Conservation (phyloP, 352 stramenopile species). For the Phytophthora ramorum region DNA sequence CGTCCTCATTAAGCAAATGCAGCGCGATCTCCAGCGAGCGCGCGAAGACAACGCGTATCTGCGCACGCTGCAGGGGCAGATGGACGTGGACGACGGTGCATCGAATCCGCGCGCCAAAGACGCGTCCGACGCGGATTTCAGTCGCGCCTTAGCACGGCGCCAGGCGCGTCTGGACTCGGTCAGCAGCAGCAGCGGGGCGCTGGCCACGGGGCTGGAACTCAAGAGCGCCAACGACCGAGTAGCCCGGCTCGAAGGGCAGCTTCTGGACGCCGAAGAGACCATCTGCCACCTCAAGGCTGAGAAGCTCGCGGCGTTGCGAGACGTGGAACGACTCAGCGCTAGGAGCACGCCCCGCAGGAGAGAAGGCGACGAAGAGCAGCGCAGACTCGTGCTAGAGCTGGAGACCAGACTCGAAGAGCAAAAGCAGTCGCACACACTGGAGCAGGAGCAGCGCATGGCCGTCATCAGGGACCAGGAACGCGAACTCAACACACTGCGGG, state of each 20-base stretch:
- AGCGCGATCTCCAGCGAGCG: not conserved
- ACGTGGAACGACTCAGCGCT: slow-evolving; percentile 59
- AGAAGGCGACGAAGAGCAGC: slow-evolving; percentile 10
- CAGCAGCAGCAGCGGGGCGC: not conserved
- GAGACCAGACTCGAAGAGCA: slow-evolving; percentile 46
- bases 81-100: not conserved
- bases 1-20: slow-evolving; percentile 1
- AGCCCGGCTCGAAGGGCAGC: slow-evolving; percentile 49
- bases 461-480: slow-evolving; percentile 72
- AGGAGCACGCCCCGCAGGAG: not conserved
- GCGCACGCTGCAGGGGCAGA: slow-evolving; percentile 28
- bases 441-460: slow-evolving; percentile 61
- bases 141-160: slow-evolving; percentile 18
- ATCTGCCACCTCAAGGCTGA: slow-evolving; percentile 82
- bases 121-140: slow-evolving; percentile 16
- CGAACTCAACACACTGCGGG: slow-evolving; percentile 52
- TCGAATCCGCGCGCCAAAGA: slow-evolving; percentile 7
- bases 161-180: slow-evolving; percentile 29
- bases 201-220: slow-evolving; percentile 44
- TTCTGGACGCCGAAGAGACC: slow-evolving; percentile 74
- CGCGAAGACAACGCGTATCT: slow-evolving; percentile 42
- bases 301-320: slow-evolving; percentile 60
- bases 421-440: slow-evolving; percentile 40
- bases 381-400: slow-evolving; percentile 46
- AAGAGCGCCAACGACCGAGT: slow-evolving; percentile 65